These are phyloP conservation scores for Gymnopilus junonius DNA, from an alignment of 768 basidiomycete genomes.

Conservation along the genomic window DNA sequence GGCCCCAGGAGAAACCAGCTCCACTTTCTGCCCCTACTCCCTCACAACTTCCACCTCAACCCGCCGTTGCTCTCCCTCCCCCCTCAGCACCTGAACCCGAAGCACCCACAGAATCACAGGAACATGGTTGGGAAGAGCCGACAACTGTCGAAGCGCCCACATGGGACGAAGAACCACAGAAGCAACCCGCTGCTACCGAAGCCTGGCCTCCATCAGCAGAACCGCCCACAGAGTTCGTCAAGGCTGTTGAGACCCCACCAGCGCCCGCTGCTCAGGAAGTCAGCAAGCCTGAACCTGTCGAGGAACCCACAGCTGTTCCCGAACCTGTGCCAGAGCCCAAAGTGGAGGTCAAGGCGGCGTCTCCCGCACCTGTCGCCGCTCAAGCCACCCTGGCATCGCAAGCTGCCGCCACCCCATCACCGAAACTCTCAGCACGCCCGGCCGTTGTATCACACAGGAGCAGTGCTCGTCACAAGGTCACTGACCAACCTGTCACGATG, in stretches of 20 bases:
- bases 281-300: conserved; percentile 24
- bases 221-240: conserved; percentile 21
- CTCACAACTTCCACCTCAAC: conserved; percentile 38
- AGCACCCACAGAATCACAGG: conserved; percentile 36
- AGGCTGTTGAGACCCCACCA: conserved; percentile 7
- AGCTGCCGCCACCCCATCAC: conserved; percentile 46
- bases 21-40: conserved; percentile 41
- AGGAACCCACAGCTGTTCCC: conserved; percentile 30
- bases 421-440: conserved; percentile 58
- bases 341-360: conserved; percentile 39
- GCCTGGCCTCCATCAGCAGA: conserved; percentile 37
- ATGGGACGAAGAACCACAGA: conserved; percentile 74
- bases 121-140: conserved; percentile 71
- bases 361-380: conserved; percentile 34
- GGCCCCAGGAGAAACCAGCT: conserved; percentile 68
- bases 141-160: conserved; percentile 68
- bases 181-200: conserved; percentile 36
- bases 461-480: conserved; percentile 69
- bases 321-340: conserved; percentile 35
- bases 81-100: conserved; percentile 30
- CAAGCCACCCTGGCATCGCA: conserved; percentile 37
- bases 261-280: neutral
- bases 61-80: conserved; percentile 34
- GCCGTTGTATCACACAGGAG: conserved; percentile 56
- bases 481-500: conserved; percentile 83